These are phyloP conservation scores for Boletus fagicola DNA, from an alignment of 768 basidiomycete genomes.

Conservation along the genomic window DNA sequence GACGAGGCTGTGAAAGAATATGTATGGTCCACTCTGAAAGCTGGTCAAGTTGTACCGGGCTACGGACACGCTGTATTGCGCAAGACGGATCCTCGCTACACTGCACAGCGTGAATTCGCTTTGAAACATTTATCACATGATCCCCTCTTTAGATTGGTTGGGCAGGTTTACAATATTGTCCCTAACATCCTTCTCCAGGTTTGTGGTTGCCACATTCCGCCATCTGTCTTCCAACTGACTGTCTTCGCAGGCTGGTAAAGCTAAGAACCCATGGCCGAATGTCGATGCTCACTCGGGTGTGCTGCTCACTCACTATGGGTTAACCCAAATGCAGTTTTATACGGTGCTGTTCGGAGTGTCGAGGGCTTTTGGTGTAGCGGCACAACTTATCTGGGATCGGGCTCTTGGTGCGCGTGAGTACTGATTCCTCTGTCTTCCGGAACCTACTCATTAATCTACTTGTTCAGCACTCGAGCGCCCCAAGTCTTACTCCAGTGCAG, in stretches of 20 bases:
- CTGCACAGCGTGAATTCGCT: conserved; percentile 87
- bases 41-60: conserved; percentile 92
- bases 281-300: conserved; percentile 97
- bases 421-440: background rate
- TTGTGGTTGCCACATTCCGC: conserved; percentile 3
- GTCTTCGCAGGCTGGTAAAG: conserved; percentile 70
- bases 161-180: conserved; percentile 83
- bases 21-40: conserved; percentile 92
- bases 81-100: conserved; percentile 92
- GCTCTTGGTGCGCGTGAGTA: conserved; percentile 85
- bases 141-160: conserved; percentile 93
- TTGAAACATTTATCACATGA: conserved; percentile 81
- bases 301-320: conserved; percentile 80
- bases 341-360: conserved; percentile 97
- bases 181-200: conserved; percentile 88
- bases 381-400: conserved; percentile 92
- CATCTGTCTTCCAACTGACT: background rate
- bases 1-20: conserved; percentile 91
- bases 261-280: conserved; percentile 95
- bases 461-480: conserved; percentile 79
- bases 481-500: conserved; percentile 84
- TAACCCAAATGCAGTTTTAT: conserved; percentile 93
- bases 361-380: conserved; percentile 87
- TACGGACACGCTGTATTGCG: conserved; percentile 85
- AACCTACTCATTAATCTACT: background rate